Conservation (phyloP, 192 early-diverging fungal genomes). For the Gamsiella multidivaricata region DNA sequence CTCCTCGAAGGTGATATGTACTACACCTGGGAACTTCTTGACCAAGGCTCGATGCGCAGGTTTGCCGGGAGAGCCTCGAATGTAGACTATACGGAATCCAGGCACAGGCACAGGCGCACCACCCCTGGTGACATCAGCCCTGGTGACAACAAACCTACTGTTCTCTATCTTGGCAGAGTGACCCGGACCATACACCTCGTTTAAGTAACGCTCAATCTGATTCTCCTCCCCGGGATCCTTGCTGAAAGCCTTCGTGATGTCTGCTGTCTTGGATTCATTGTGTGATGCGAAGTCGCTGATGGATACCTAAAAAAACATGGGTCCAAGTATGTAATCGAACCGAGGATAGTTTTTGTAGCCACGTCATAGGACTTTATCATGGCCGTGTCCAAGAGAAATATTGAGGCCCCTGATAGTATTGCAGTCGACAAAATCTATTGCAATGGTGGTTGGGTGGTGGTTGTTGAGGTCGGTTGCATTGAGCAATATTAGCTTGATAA, state of each 20-base stretch:
- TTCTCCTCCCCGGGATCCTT: constrained; percentile 9
- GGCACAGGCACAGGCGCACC: constrained; percentile 11
- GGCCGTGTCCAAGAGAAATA: constrained; percentile 28
- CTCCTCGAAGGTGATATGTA: constrained; percentile 43
- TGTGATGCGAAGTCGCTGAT: constrained; percentile 45
- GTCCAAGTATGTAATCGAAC: constrained; percentile 47
- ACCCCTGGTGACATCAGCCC: too few relatives aligned
- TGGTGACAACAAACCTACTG: constrained; percentile 32
- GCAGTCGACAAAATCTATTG: constrained; percentile 19
- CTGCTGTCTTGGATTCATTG: constrained; percentile 18
- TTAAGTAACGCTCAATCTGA: constrained; percentile 42
- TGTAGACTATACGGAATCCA: constrained; percentile 52
- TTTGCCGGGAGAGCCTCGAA: constrained; percentile 38
- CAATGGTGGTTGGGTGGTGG: constrained; percentile 14
- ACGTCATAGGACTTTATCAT: constrained; percentile 24
- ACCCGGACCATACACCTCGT: constrained; percentile 33
- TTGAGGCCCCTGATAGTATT: constrained; percentile 7
- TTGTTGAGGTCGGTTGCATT: constrained; percentile 39
- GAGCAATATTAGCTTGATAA: constrained; percentile 11
- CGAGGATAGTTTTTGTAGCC: constrained; percentile 28
- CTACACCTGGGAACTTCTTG: constrained; percentile 30
- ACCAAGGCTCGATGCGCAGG: constrained; percentile 16
- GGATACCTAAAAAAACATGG: constrained; percentile 38
- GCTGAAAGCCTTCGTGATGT: constrained; percentile 33
- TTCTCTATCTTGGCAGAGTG: constrained; percentile 41